Evolutionary conservation across 2,329 filamentous ascomycete genomes (phyloP).

Genomic region (Aspergillus chevalieri): DNA sequence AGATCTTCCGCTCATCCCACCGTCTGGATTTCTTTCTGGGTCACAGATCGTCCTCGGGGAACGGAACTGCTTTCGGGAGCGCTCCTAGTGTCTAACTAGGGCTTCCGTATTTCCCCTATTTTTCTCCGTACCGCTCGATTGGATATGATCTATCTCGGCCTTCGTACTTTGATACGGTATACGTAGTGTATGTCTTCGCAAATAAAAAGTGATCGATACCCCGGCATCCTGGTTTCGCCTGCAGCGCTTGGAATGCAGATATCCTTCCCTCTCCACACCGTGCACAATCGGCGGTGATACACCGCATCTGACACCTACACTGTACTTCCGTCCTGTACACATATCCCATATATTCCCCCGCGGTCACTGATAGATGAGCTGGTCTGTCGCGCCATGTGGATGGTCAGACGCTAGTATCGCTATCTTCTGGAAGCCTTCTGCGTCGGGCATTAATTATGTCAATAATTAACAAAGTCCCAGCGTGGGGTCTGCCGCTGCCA

Average conservation of each 20-base stretch:
- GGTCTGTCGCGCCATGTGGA: no score
- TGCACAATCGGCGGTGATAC: constrained; percentile 1
- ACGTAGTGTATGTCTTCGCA: not conserved
- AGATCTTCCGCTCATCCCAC: not conserved
- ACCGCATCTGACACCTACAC: not conserved
- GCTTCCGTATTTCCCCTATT: not conserved
- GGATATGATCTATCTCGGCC: not conserved
- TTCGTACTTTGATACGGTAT: not conserved
- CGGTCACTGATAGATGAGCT: no score
- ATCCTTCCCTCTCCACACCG: not conserved
- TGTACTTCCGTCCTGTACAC: no score
- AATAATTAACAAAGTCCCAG: not conserved
- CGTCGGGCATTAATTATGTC: no score
- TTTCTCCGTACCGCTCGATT: not conserved
- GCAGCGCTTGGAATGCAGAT: not conserved
- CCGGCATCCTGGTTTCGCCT: not conserved
- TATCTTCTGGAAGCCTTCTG: no score
- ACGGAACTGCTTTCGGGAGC: not conserved
- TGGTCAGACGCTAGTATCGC: no score
- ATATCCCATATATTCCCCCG: no score
- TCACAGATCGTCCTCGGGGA: not conserved
- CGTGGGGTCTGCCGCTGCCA: not conserved
- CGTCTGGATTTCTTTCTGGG: not conserved
- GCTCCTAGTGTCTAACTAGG: not conserved
- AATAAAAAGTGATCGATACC: not conserved